A percentile compares a stretch with the other conserved stretches of the same genome.
Evolutionary conservation across 2,329 filamentous ascomycete genomes (phyloP).

Genomic region (Phyllosticta ampelicida): DNA sequence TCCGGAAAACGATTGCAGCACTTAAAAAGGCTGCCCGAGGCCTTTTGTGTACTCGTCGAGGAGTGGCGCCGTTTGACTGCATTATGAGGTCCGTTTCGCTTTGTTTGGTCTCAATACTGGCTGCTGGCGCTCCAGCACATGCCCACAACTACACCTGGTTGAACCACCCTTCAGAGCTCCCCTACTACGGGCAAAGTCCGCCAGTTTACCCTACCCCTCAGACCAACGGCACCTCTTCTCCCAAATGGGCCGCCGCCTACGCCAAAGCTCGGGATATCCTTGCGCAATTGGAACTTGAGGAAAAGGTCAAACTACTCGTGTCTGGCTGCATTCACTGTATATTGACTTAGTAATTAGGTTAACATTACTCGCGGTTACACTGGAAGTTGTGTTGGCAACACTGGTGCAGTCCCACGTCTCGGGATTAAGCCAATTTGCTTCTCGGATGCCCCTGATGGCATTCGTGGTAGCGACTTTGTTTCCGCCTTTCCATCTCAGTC

Average conservation of each 20-base stretch:
- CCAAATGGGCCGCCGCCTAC: slow-evolving; percentile 20
- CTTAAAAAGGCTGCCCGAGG: background rate
- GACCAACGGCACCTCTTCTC: slow-evolving; percentile 14
- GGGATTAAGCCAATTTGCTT: slow-evolving; percentile 29
- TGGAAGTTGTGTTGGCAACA: slow-evolving; percentile 25
- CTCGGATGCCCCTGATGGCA: slow-evolving; percentile 27
- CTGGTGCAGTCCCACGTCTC: slow-evolving; percentile 25
- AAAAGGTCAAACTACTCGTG: slow-evolving; percentile 21
- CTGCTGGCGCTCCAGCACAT: slow-evolving; percentile 6
- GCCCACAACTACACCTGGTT: slow-evolving; percentile 9
- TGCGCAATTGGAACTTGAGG: slow-evolving; percentile 30
- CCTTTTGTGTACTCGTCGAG: background rate
- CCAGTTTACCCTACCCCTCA: slow-evolving; percentile 21
- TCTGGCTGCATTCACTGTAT: no score
- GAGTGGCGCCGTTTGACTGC: background rate
- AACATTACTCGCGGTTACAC: slow-evolving; percentile 28
- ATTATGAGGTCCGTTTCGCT: slow-evolving; percentile 4
- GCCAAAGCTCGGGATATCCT: slow-evolving; percentile 30
- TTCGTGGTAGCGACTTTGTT: slow-evolving; percentile 22
- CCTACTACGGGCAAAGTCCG: slow-evolving; percentile 20
- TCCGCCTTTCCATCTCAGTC: slow-evolving; percentile 23
- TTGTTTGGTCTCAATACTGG: slow-evolving; percentile 3
- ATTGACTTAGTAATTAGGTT: slow-evolving; percentile 2
- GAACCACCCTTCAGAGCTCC: slow-evolving; percentile 17
- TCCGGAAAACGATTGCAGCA: background rate